These are phyloP conservation scores for Alternaria sp. DNA, from an alignment of 2,329 filamentous ascomycete species.

Conservation along the genomic window DNA sequence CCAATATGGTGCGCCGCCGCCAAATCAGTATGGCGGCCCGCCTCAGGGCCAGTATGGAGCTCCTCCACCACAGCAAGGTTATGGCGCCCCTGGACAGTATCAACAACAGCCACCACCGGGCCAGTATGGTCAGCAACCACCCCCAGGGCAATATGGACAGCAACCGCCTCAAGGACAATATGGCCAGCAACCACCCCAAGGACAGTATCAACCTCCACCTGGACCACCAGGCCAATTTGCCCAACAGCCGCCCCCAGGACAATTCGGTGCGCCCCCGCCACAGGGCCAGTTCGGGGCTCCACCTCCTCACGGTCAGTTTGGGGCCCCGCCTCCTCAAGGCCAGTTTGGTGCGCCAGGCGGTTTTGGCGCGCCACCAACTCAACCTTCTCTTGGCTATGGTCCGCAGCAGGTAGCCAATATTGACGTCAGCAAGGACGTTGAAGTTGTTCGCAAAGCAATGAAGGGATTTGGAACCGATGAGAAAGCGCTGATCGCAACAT, in stretches of 20 bases:
- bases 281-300: constrained; percentile 50
- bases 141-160: constrained; percentile 26
- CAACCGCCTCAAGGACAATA: constrained; percentile 28
- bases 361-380: constrained; percentile 49
- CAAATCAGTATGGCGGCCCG: constrained; percentile 37
- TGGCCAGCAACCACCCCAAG: constrained; percentile 35
- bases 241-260: constrained; percentile 34
- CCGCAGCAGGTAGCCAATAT: constrained; percentile 66
- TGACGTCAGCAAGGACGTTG: constrained; percentile 73
- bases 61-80: constrained; percentile 30
- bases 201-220: constrained; percentile 42
- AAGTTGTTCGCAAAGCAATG: constrained; percentile 81
- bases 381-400: constrained; percentile 75
- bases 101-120: constrained; percentile 27
- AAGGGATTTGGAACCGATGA: constrained; percentile 94
- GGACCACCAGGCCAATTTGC: constrained; percentile 33
- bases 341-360: constrained; percentile 36
- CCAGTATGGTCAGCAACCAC: constrained; percentile 46
- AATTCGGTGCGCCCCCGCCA: constrained; percentile 21
- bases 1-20: constrained; percentile 51
- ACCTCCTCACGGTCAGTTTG: constrained; percentile 37
- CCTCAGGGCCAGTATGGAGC: constrained; percentile 34
- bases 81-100: constrained; percentile 24
- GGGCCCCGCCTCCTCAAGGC: constrained; percentile 32
- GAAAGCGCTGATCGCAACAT: constrained; percentile 72